Percentiles rank a stretch among this genome's conserved stretches.
phyloP scores from a whole-genome alignment of 257 asterid genomes.

The Linaria vulgaris region DNA sequence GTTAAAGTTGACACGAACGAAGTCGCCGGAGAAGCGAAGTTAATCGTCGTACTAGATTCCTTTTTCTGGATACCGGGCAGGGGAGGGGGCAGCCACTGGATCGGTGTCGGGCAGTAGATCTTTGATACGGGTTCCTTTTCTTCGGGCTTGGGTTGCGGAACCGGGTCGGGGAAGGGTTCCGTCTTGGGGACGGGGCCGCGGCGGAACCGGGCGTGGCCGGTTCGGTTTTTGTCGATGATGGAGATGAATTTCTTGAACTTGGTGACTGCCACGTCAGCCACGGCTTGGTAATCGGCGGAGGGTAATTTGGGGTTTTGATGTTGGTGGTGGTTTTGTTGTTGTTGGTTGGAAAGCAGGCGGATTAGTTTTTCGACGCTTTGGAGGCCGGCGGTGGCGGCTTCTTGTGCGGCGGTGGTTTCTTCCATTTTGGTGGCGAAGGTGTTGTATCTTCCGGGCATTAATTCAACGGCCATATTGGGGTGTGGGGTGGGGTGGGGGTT shows the following conservation, averaged over 20 bases:
- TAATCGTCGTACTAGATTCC: slow-evolving; percentile 68
- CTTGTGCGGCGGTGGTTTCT: slow-evolving; percentile 47
- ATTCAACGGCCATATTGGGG: slow-evolving; percentile 47
- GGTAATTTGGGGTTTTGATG: no score
- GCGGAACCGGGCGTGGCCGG: slow-evolving; percentile 70
- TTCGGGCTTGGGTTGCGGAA: slow-evolving; percentile 24
- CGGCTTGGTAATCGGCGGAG: slow-evolving; percentile 47
- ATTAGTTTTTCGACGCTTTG: slow-evolving; percentile 60
- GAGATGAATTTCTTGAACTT: slow-evolving; percentile 56
- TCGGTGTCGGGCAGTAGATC: slow-evolving; percentile 58
- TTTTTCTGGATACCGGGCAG: slow-evolving; percentile 61
- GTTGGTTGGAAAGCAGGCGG: slow-evolving; percentile 40
- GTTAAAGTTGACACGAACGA: slow-evolving; percentile 53
- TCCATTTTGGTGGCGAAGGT: slow-evolving; percentile 45
- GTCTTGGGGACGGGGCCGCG: slow-evolving; percentile 43
- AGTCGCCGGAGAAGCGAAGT: slow-evolving; percentile 54
- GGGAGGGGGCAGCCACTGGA: slow-evolving; percentile 82
- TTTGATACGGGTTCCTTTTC: slow-evolving; percentile 32
- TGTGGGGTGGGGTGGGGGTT: slow-evolving; percentile 8
- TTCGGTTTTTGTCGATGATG: slow-evolving; percentile 43
- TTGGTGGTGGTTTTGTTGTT: slow-evolving; percentile 25
- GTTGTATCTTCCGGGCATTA: slow-evolving; percentile 38
- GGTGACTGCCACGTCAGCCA: slow-evolving; percentile 54
- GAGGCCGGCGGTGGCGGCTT: slow-evolving; percentile 59
- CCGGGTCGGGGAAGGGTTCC: slow-evolving; percentile 24